These are phyloP conservation scores for Blepharisma undulans DNA, from an alignment of 169 alveolate genomes.

Conservation along the genomic window DNA sequence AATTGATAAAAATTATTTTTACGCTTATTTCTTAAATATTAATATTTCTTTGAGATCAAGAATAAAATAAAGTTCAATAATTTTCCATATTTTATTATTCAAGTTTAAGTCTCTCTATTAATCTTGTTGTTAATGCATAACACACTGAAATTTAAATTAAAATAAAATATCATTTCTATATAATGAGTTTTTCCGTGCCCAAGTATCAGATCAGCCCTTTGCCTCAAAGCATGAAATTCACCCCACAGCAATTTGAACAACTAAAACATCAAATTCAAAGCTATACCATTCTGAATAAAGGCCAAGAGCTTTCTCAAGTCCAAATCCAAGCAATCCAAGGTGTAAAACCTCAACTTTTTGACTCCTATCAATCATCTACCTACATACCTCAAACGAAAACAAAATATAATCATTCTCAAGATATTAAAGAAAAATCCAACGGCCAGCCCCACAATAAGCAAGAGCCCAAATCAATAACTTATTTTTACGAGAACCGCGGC, in stretches of 20 bases:
- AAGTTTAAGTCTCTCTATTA: no score
- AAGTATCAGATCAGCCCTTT: not conserved
- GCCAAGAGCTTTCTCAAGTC: not conserved
- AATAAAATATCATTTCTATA: no score
- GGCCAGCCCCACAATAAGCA: not conserved
- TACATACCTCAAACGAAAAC: not conserved
- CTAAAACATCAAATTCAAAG: not conserved
- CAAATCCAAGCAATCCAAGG: not conserved
- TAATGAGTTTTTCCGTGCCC: not conserved
- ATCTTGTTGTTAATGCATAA: no score
- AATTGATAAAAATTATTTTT: no score
- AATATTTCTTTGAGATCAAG: no score
- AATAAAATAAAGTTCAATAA: no score
- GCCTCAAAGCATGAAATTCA: not conserved
- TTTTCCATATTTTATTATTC: no score
- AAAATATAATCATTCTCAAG: not conserved
- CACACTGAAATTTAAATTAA: no score
- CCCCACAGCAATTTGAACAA: constrained; percentile 16
- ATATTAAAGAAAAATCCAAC: not conserved
- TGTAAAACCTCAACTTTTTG: not conserved
- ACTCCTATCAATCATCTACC: no score
- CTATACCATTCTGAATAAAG: not conserved
- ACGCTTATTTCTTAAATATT: no score
- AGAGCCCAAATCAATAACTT: not conserved
- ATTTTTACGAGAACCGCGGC: not conserved